phyloP scores from a whole-genome alignment of 352 stramenopile genomes.

The Phytopythium litorale region DNA sequence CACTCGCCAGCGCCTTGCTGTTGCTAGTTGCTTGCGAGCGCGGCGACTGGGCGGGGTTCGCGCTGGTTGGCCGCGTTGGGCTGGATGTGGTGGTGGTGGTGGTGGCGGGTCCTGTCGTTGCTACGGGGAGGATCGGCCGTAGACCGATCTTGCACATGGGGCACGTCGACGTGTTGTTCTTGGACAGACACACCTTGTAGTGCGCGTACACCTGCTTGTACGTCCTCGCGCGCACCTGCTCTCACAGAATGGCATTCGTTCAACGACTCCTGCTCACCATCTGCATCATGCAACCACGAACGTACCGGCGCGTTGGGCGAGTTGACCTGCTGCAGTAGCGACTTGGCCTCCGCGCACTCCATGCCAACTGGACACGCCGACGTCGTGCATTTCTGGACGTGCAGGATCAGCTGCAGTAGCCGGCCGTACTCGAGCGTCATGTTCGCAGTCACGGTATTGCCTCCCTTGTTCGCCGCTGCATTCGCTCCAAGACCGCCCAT shows the following conservation, averaged over 20 bases:
- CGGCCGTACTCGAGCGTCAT: slow-evolving; percentile 80
- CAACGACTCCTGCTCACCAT: not conserved
- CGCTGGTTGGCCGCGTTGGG: not conserved
- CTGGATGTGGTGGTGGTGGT: not conserved
- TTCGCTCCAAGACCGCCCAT: slow-evolving; percentile 3
- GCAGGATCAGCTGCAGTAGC: slow-evolving; percentile 82
- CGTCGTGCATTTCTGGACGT: slow-evolving; percentile 78
- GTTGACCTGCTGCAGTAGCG: slow-evolving; percentile 71
- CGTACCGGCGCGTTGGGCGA: slow-evolving; percentile 56
- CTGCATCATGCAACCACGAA: not conserved
- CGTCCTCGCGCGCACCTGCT: slow-evolving; percentile 66
- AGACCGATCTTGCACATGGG: slow-evolving; percentile 85
- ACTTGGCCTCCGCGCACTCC: slow-evolving; percentile 74
- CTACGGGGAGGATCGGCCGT: slow-evolving; percentile 41
- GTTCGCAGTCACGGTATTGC: slow-evolving; percentile 42
- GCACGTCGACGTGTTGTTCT: slow-evolving; percentile 77
- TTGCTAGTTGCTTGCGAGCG: slow-evolving; percentile 10
- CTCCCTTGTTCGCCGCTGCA: slow-evolving; percentile 27
- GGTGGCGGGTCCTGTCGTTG: not conserved
- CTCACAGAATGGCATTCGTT: not conserved
- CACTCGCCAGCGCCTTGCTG: not conserved
- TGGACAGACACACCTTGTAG: slow-evolving; percentile 76
- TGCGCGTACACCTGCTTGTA: slow-evolving; percentile 85
- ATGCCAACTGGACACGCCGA: slow-evolving; percentile 56
- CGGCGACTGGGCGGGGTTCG: slow-evolving; percentile 18